A percentile compares a stretch with the other conserved stretches of the same genome.
Conservation (phyloP, 2,329 filamentous ascomycete species). For the Phialophora tarda region DNA sequence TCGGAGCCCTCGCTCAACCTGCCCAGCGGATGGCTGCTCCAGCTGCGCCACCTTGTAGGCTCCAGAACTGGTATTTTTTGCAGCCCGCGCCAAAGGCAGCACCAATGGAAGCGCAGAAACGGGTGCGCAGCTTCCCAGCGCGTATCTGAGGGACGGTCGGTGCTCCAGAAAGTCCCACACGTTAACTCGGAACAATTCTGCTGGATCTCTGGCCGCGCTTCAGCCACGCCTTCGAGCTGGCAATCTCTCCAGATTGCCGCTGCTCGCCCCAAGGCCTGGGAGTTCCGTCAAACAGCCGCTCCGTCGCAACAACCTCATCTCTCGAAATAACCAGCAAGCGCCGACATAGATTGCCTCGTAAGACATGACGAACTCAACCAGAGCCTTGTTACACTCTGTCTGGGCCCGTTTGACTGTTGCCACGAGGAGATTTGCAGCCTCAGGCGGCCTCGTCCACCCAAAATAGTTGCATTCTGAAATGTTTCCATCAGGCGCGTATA, state of each 20-base stretch:
- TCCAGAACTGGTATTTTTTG: slow-evolving; percentile 17
- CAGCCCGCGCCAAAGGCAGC: slow-evolving; percentile 23
- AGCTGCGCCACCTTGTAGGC: slow-evolving; percentile 23
- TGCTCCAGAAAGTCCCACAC: slow-evolving; percentile 2
- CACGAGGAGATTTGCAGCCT: slow-evolving; percentile 12
- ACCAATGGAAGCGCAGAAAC: slow-evolving; percentile 21
- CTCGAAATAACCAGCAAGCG: slow-evolving; percentile 37
- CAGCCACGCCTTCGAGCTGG: slow-evolving; percentile 23
- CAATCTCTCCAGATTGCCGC: slow-evolving; percentile 30
- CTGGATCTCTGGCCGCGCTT: slow-evolving; percentile 32
- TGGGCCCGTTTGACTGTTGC: slow-evolving; percentile 21
- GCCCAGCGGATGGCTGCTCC: not conserved
- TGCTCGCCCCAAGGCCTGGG: slow-evolving; percentile 7
- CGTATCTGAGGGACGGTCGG: slow-evolving; percentile 22
- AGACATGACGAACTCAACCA: slow-evolving; percentile 29
- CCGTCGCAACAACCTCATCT: slow-evolving; percentile 35
- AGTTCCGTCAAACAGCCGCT: slow-evolving; percentile 32
- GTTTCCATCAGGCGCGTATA: slow-evolving; percentile 36
- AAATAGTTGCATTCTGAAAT: slow-evolving; percentile 33
- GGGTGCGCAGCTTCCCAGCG: slow-evolving; percentile 22
- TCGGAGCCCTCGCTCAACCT: not conserved
- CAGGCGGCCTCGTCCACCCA: slow-evolving; percentile 18
- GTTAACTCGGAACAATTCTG: not conserved
- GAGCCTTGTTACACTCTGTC: slow-evolving; percentile 28
- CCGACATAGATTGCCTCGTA: slow-evolving; percentile 36